Conservation (phyloP, 1,284 basidiomycete species). For the Wolfiporia cocos region DNA sequence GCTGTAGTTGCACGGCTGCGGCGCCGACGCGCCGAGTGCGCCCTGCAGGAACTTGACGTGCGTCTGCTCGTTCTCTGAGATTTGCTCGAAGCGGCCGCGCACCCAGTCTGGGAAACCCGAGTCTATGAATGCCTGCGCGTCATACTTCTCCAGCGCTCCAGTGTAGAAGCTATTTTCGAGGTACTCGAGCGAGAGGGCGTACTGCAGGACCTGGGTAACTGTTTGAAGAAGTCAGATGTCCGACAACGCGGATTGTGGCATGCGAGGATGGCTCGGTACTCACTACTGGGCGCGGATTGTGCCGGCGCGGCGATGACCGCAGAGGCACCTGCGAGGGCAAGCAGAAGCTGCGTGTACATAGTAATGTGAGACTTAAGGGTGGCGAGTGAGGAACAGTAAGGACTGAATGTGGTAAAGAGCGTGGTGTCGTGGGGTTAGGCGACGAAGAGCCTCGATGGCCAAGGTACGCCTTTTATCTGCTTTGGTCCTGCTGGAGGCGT, state of each 20-base stretch:
- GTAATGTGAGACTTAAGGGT: slow-evolving; percentile 3
- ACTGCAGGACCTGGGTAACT: slow-evolving; percentile 44
- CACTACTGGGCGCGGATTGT: slow-evolving; percentile 8
- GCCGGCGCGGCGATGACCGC: slow-evolving; percentile 6
- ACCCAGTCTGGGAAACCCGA: slow-evolving; percentile 49
- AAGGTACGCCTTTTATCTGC: no score
- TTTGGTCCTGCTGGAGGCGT: no score
- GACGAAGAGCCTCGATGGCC: no score
- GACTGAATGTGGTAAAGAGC: no score
- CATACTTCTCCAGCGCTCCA: slow-evolving; percentile 38
- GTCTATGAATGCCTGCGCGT: slow-evolving; percentile 40
- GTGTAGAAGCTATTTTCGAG: slow-evolving; percentile 63
- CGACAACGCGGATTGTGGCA: no score
- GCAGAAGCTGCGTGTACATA: slow-evolving; percentile 5
- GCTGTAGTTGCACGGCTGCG: slow-evolving; percentile 49
- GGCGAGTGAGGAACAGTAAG: background rate
- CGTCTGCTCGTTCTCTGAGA: slow-evolving; percentile 48
- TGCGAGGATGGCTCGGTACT: slow-evolving; percentile 2
- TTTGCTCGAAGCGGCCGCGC: slow-evolving; percentile 44
- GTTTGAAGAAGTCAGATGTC: no score
- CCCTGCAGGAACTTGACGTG: slow-evolving; percentile 35
- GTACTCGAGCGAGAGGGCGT: slow-evolving; percentile 64
- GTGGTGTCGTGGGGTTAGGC: no score
- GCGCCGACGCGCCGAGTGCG: slow-evolving; percentile 49
- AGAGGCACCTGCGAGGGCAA: slow-evolving; percentile 8